Conservation (phyloP, 164 flowering plant genomes). For the Echeveria elegans region DNA sequence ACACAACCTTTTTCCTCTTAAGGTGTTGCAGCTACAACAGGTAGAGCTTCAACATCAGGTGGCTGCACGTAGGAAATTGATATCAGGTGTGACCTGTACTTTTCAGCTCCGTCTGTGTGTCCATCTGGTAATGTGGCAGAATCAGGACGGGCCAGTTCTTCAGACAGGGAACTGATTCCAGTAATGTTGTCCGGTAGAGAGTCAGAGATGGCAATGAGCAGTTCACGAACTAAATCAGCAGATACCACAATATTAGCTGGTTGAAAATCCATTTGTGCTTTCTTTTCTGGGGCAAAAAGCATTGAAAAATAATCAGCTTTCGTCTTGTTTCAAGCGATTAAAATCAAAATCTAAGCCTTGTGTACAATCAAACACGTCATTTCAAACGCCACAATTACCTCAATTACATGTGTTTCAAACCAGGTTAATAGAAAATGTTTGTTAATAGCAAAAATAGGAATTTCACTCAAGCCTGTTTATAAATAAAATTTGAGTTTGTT, state of each 20-base stretch:
- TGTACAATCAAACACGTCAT: no score
- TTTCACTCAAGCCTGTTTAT: no score
- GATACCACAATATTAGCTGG: background rate
- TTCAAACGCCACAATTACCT: no score
- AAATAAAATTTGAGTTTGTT: no score
- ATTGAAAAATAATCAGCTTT: background rate
- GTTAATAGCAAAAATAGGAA: no score
- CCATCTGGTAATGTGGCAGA: background rate
- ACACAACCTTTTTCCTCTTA: background rate
- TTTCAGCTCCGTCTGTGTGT: background rate
- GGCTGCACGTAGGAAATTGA: background rate
- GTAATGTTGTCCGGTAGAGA: background rate
- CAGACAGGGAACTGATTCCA: background rate
- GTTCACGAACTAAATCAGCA: background rate
- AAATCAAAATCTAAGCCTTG: background rate
- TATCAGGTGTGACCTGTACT: background rate
- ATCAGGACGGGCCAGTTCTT: background rate
- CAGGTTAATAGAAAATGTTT: no score
- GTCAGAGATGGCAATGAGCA: slow-evolving; percentile 1
- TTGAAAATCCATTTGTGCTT: background rate
- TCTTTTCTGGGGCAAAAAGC: background rate
- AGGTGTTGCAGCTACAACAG: background rate
- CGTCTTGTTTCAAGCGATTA: background rate
- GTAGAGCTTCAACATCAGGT: background rate
- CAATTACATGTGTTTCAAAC: no score